Conservation (phyloP, 2,329 filamentous ascomycete species). For the Aspergillus amoenus region DNA sequence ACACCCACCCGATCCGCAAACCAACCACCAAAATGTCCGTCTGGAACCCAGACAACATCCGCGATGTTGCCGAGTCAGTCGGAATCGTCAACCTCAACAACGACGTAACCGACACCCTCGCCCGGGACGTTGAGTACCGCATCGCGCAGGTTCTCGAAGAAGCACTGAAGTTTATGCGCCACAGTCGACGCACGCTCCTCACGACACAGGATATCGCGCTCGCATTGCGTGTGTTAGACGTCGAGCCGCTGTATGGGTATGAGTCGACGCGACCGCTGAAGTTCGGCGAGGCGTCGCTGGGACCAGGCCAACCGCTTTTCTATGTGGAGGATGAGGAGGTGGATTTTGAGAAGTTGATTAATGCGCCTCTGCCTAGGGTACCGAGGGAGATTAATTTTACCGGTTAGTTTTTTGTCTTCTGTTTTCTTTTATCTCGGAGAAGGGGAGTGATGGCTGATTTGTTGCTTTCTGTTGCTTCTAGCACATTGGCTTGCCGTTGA, state of each 20-base stretch:
- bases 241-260: constrained; percentile 95
- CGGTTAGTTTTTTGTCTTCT: constrained; percentile 52
- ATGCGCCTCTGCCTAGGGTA: constrained; percentile 90
- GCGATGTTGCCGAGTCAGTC: constrained; percentile 93
- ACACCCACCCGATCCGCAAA: not conserved
- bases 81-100: constrained; percentile 79
- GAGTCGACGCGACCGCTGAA: constrained; percentile 84
- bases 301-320: constrained; percentile 89
- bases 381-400: constrained; percentile 91
- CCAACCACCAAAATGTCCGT: constrained; percentile 55
- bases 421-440: not conserved
- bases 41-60: constrained; percentile 96
- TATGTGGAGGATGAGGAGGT: constrained; percentile 99
- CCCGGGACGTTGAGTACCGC: constrained; percentile 93
- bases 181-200: constrained; percentile 79
- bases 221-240: constrained; percentile 80
- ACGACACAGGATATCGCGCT: constrained; percentile 87
- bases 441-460: not conserved
- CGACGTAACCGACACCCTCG: constrained; percentile 81
- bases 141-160: constrained; percentile 92
- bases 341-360: constrained; percentile 98
- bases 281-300: constrained; percentile 91
- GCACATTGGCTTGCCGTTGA: constrained; percentile 98
- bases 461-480: constrained; percentile 33
- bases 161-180: constrained; percentile 93